Evolutionary conservation across 345 rosid species (phyloP).

Genomic region (sweet orange (Citrus sinensis)): DVS_A1.0 CM039164.1:1181501-1182000

Average conservation of each 20-base stretch:
- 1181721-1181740: slow-evolving; percentile 94
- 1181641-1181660: not conserved
- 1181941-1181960: not conserved
- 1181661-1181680: not conserved
- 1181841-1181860: slow-evolving; percentile 13
- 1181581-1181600: slow-evolving; percentile 53
- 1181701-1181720: slow-evolving; percentile 85
- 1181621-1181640: slow-evolving; percentile 1
- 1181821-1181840: slow-evolving; percentile 86
- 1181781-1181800: slow-evolving; percentile 69
- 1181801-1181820: slow-evolving; percentile 80
- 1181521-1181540: slow-evolving; percentile 72
- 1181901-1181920: not conserved
- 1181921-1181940: not conserved
- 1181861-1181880: not conserved
- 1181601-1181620: not conserved
- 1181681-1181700: slow-evolving; percentile 75
- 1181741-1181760: slow-evolving; percentile 93
- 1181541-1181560: slow-evolving; percentile 81
- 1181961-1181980: not conserved
- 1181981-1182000: not conserved
- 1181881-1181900: not conserved
- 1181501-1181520: slow-evolving; percentile 81
- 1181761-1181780: slow-evolving; percentile 97
- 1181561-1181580: slow-evolving; percentile 88